Conservation (phyloP, 169 alveolate species). For the Eimeria maxima region DNA sequence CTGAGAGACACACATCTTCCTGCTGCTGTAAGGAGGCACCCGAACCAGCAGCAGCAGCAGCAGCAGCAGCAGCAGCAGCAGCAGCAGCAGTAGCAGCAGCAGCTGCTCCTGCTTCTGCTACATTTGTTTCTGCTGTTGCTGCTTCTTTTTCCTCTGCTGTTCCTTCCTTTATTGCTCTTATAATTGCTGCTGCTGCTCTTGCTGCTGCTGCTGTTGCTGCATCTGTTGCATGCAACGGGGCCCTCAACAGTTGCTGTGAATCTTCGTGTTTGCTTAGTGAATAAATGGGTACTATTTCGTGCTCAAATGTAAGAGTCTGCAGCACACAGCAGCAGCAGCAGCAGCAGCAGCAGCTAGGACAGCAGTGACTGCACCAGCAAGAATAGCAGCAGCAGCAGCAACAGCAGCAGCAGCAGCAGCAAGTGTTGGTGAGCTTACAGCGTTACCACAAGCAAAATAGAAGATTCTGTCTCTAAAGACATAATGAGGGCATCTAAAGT, state of each 20-base stretch:
- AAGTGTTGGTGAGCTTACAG: background rate
- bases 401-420: conserved; percentile 35
- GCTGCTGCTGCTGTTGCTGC: no score
- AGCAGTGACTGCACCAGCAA: background rate
- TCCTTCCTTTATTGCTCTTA: background rate
- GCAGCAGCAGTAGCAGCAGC: background rate
- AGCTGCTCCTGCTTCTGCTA: background rate
- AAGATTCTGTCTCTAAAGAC: conserved; percentile 33
- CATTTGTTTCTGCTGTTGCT: background rate
- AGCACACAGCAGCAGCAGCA: no score
- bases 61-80: conserved; percentile 15
- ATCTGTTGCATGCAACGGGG: background rate
- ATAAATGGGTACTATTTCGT: background rate
- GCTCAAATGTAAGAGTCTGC: no score
- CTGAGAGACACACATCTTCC: conserved; percentile 16
- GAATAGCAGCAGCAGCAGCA: conserved; percentile 1
- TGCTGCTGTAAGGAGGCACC: conserved; percentile 37
- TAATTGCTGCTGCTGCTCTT: background rate
- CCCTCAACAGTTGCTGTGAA: conserved; percentile 12
- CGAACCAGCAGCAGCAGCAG: background rate
- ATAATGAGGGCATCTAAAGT: background rate
- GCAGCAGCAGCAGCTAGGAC: background rate
- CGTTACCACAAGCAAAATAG: conserved; percentile 1
- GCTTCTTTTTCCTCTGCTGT: background rate
- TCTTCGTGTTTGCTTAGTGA: background rate